Base-by-base conservation (phyloP, 768 basidiomycete species). In the Tylopilus felleus region DNA sequence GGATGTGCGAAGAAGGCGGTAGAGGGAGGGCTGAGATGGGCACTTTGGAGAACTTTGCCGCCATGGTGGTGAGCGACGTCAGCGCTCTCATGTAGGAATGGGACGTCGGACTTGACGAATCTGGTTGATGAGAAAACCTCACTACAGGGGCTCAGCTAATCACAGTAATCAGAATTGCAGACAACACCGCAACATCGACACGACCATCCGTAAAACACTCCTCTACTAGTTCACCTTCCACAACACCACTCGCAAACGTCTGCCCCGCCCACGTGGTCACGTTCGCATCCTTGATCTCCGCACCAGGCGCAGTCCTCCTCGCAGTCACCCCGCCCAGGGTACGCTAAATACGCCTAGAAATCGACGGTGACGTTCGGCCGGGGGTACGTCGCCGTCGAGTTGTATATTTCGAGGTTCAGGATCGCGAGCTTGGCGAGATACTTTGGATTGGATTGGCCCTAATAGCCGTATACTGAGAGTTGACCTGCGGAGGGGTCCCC, bases 191-290 rank as follows among this genome's bases (percentile, higher is more conserved):
- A 9, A 77, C 68, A 0, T 61, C 59, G 38, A 77, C 60, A 41
- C 61, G 58, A 13, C 71, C 72, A 22, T 70, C 71, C 22, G 25
- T 52, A 23, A 77, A 61, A 19, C 58, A 68, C 52, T 80, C 76
- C 60, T 79, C 77, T 5, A 67, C 58, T 36, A 75, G 33, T 19
- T 58, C 49, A 27, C 80, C 80, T 33, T 60, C 60, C 0, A 74
- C 72, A 21, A 73, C 41, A 0, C 79, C 80, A 47, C 68, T 58
- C 16, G 57, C 49, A 51, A 74, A 81, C 16, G 67, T 74, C 60
- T 80, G 80, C 1, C 80, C 79, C 1, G 77, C 80, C 79, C 79
- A 81, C 3, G 71, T 75, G 36, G 77, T 80, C 35, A 71, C 48
- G 53, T 76, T 75, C 5, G 72, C 76, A 9, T 65, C 65, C 55